Conservation (phyloP, 208 protist genomes). For the Leishmania tarentolae region DNA sequence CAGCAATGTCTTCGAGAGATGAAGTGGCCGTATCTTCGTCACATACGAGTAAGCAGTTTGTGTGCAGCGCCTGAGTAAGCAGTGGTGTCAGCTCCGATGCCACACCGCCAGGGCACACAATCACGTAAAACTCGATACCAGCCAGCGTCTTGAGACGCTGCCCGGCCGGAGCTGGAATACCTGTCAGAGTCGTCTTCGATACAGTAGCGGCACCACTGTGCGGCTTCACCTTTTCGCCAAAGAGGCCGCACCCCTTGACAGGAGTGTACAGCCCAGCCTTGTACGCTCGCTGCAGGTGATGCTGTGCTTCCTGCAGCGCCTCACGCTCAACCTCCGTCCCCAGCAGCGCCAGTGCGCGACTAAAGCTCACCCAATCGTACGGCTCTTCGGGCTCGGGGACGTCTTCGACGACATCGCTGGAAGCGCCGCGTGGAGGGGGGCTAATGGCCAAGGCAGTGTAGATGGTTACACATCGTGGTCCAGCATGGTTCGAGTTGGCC, state of each 20-base stretch:
- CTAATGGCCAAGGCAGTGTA: constrained; percentile 64
- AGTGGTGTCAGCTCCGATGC: constrained; percentile 16
- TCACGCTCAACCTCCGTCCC: constrained; percentile 48
- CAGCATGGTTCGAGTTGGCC: not conserved
- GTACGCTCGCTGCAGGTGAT: constrained; percentile 41
- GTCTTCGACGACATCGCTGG: constrained; percentile 64
- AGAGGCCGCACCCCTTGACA: constrained; percentile 64
- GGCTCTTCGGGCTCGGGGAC: constrained; percentile 56
- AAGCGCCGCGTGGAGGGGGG: constrained; percentile 53
- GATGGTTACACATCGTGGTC: constrained; percentile 49
- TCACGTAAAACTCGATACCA: constrained; percentile 47
- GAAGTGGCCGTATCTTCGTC: constrained; percentile 22
- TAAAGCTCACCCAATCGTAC: constrained; percentile 82
- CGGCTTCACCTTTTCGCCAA: constrained; percentile 58
- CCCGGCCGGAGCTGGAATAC: not conserved
- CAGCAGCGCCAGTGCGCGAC: constrained; percentile 41
- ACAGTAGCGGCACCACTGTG: not conserved
- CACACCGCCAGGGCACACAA: constrained; percentile 42
- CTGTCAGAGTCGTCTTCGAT: no score
- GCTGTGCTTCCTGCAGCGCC: constrained; percentile 48
- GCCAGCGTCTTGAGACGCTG: constrained; percentile 7
- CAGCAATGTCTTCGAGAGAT: constrained; percentile 12
- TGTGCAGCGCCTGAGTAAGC: constrained; percentile 20
- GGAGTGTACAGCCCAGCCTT: constrained; percentile 61
- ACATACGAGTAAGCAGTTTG: constrained; percentile 19